A percentile compares a stretch with the other conserved stretches of the same genome.
Conservation (phyloP, 2,329 filamentous ascomycete species). For the Aspergillus transmontanensis region DNA sequence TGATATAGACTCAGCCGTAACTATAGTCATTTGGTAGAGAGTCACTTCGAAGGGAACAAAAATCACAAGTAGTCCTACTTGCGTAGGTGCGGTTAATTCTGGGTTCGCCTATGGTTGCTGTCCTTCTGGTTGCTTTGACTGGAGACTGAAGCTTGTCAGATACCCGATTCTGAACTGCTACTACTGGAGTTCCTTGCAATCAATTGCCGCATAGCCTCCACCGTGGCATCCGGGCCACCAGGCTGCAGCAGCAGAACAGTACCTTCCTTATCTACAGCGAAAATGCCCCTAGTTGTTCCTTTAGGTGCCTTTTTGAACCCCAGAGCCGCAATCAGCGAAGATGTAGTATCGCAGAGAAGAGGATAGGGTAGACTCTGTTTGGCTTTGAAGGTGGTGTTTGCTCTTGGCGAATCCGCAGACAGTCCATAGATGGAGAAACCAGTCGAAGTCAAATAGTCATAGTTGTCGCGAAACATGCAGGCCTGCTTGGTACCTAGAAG, state of each 20-base stretch:
- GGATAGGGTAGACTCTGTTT: conserved; percentile 89
- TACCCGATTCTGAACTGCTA: background rate
- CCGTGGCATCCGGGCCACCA: conserved; percentile 76
- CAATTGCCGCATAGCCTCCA: conserved; percentile 74
- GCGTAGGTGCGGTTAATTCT: background rate
- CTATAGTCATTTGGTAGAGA: background rate
- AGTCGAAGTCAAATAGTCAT: conserved; percentile 71
- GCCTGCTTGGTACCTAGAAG: conserved; percentile 82
- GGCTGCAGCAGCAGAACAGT: conserved; percentile 75
- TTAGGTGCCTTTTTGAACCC: conserved; percentile 85
- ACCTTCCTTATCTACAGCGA: conserved; percentile 79
- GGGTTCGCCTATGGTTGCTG: background rate
- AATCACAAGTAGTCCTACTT: background rate
- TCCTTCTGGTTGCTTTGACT: background rate
- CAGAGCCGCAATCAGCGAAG: conserved; percentile 77
- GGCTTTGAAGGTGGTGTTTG: conserved; percentile 88
- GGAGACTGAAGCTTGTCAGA: background rate
- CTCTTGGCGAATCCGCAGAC: conserved; percentile 82
- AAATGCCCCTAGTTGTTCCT: conserved; percentile 83
- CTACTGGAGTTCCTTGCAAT: conserved; percentile 50
- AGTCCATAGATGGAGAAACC: conserved; percentile 89
- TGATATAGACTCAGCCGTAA: background rate
- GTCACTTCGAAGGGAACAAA: background rate
- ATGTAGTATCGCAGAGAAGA: conserved; percentile 79
- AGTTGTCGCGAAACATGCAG: conserved; percentile 88